Percentiles rank a stretch among this genome's conserved stretches.
Conservation (phyloP, 2,329 filamentous ascomycete species). For the Apiospora kogelbergensis region DNA sequence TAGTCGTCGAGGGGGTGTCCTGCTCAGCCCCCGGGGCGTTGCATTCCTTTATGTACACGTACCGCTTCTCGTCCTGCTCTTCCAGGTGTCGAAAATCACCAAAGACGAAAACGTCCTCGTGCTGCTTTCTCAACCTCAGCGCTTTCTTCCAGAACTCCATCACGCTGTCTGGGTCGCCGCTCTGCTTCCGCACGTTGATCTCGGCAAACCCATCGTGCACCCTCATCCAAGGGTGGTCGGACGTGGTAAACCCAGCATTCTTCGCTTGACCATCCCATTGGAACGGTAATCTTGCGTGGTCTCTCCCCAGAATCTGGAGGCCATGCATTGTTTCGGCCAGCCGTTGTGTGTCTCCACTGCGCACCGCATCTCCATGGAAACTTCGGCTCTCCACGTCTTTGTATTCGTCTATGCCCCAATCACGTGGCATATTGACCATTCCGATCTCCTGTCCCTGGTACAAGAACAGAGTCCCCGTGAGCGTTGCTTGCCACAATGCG, state of each 20-base stretch:
- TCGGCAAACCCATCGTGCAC: slow-evolving; percentile 57
- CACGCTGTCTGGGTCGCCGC: slow-evolving; percentile 45
- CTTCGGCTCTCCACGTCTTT: slow-evolving; percentile 54
- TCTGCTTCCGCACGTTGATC: slow-evolving; percentile 57
- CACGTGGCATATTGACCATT: slow-evolving; percentile 54
- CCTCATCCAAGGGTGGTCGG: slow-evolving; percentile 63
- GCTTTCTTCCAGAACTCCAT: slow-evolving; percentile 59
- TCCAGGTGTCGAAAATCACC: slow-evolving; percentile 57
- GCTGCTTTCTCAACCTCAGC: slow-evolving; percentile 51
- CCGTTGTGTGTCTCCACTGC: slow-evolving; percentile 33
- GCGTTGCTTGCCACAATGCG: slow-evolving; percentile 46
- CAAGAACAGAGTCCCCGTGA: slow-evolving; percentile 55
- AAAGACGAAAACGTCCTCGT: slow-evolving; percentile 61
- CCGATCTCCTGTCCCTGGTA: slow-evolving; percentile 64
- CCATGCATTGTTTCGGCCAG: slow-evolving; percentile 49
- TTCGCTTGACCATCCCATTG: slow-evolving; percentile 57
- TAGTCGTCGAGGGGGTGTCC: slow-evolving; percentile 17
- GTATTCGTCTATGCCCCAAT: slow-evolving; percentile 53
- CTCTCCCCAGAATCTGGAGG: slow-evolving; percentile 58
- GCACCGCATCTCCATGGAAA: slow-evolving; percentile 47
- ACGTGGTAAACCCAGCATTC: slow-evolving; percentile 61
- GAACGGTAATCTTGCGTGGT: slow-evolving; percentile 65
- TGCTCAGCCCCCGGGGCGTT: slow-evolving; percentile 11
- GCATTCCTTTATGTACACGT: slow-evolving; percentile 52
- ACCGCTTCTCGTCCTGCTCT: slow-evolving; percentile 52